phyloP scores from a whole-genome alignment of 1,284 basidiomycete species.

The Pascua guehoae region DNA sequence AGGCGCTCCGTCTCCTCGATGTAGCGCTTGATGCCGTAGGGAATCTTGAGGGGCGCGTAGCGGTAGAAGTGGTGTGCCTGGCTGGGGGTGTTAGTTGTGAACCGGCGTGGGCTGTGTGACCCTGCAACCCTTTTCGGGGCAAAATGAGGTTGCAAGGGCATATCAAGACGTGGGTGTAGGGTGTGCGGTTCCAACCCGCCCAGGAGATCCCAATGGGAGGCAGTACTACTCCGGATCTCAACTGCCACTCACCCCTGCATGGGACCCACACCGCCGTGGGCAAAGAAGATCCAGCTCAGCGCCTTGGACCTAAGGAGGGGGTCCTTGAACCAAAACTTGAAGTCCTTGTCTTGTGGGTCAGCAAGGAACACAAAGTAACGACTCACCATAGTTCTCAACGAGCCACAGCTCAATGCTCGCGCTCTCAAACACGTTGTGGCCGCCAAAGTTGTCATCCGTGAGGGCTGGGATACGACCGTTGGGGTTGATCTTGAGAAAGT shows the following conservation, averaged over 20 bases:
- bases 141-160: too few species aligned
- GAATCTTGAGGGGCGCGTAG: constrained; percentile 49
- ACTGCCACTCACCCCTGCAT: constrained; percentile 52
- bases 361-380: not conserved
- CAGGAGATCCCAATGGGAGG: too few species aligned
- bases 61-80: constrained; percentile 52
- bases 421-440: constrained; percentile 65
- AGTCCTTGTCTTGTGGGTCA: constrained; percentile 45
- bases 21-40: constrained; percentile 59
- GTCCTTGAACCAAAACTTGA: constrained; percentile 58
- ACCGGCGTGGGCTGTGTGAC: too few species aligned
- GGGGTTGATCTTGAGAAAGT: constrained; percentile 64
- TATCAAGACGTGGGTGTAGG: too few species aligned
- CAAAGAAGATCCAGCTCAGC: constrained; percentile 76
- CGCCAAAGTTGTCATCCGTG: constrained; percentile 48
- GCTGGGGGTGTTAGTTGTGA: not conserved
- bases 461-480: constrained; percentile 63
- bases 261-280: constrained; percentile 48
- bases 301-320: constrained; percentile 56
- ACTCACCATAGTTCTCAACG: constrained; percentile 55
- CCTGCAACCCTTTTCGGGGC: too few species aligned
- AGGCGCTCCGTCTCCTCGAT: constrained; percentile 71
- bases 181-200: too few species aligned
- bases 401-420: constrained; percentile 66
- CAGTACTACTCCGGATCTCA: too few species aligned